Evolutionary conservation across 768 basidiomycete species (phyloP).

Genomic region (Suillus lakei): DNA sequence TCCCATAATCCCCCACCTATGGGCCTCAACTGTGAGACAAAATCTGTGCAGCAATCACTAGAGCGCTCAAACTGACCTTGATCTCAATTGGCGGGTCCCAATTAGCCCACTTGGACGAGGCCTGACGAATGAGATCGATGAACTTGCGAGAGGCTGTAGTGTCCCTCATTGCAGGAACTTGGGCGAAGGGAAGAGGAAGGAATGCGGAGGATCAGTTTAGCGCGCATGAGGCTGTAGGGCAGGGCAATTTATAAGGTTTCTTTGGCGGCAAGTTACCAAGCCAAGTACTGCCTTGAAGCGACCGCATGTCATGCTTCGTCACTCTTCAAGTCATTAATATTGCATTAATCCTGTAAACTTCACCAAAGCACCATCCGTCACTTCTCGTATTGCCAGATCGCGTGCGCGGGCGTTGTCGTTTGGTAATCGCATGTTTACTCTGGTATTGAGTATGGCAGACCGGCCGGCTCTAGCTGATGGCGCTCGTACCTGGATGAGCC

Average conservation of each 20-base stretch:
- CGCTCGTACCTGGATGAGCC: no score
- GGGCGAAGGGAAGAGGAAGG: not conserved
- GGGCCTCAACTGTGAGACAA: not conserved
- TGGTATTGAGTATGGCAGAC: not conserved
- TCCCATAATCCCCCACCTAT: conserved; percentile 42
- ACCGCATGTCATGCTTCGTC: not conserved
- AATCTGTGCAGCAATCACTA: not conserved
- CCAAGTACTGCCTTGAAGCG: conserved; percentile 4
- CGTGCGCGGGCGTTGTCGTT: conserved; percentile 9
- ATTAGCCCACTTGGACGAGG: conserved; percentile 42
- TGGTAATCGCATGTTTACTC: not conserved
- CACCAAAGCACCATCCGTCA: conserved; percentile 23
- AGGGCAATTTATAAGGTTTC: not conserved
- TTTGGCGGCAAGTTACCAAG: conserved; percentile 5
- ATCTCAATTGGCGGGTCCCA: conserved; percentile 42
- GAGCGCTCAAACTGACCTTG: conserved; percentile 25
- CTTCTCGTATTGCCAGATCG: conserved; percentile 21
- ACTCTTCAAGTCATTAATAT: not conserved
- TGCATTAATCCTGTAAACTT: conserved; percentile 9
- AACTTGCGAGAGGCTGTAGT: conserved; percentile 33
- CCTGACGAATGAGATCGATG: conserved; percentile 36
- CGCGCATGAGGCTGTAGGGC: not conserved
- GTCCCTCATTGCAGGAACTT: conserved; percentile 10
- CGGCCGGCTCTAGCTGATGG: not conserved
- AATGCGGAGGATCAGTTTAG: not conserved